Conservation (phyloP, 2,329 filamentous ascomycete species). For the Trichoderma koningii region DNA sequence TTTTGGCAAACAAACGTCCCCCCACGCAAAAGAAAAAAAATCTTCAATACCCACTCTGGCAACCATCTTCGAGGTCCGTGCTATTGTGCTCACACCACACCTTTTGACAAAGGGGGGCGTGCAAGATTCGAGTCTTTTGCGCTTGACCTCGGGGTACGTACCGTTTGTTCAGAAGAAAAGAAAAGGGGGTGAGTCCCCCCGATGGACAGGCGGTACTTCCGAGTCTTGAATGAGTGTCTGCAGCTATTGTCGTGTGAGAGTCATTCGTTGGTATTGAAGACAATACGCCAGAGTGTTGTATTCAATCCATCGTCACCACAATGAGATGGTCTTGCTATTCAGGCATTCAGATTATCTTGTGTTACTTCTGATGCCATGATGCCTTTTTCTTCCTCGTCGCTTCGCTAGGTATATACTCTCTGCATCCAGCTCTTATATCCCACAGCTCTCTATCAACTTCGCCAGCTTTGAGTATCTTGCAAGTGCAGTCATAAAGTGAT, state of each 20-base stretch:
- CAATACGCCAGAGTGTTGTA: neutral
- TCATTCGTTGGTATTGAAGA: neutral
- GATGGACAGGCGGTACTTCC: neutral
- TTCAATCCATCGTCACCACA: neutral
- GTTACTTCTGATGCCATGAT: neutral
- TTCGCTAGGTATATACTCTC: neutral
- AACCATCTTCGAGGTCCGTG: neutral
- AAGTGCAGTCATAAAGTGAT: too few species aligned
- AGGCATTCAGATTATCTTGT: neutral
- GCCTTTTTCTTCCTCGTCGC: neutral
- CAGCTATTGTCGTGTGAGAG: constrained; percentile 19
- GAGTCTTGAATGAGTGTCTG: constrained; percentile 7
- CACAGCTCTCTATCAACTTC: neutral
- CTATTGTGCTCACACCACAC: neutral
- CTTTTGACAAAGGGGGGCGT: too few species aligned
- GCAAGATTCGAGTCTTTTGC: too few species aligned
- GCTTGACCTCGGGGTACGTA: neutral
- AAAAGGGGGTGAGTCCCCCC: neutral
- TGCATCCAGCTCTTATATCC: neutral
- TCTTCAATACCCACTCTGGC: neutral
- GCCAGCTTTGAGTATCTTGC: neutral
- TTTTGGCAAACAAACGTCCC: neutral
- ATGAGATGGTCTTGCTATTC: constrained; percentile 5
- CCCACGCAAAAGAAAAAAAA: neutral
- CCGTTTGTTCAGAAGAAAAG: neutral